phyloP scores from a whole-genome alignment of 495 filamentous ascomycete species.

The Staphylotrichum tortipilum region DNA sequence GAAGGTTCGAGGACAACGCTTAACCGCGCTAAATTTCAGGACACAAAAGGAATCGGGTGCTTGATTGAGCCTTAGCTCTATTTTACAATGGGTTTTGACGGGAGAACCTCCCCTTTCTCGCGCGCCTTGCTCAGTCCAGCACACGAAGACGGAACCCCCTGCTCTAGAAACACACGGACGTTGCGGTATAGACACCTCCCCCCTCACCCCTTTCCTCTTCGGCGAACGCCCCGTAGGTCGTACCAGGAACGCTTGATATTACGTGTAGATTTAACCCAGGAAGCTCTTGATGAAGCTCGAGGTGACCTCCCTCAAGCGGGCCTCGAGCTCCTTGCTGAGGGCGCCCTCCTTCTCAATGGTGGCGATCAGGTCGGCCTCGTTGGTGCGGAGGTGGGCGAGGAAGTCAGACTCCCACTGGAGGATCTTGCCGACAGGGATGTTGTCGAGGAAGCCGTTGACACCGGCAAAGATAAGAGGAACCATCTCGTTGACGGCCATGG shows the following conservation, averaged over 20 bases:
- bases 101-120: conserved; percentile 31
- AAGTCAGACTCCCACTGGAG: conserved; percentile 89
- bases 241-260: conserved; percentile 19
- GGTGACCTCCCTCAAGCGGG: conserved; percentile 72
- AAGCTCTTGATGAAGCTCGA: conserved; percentile 89
- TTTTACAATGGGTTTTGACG: conserved; percentile 40
- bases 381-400: conserved; percentile 80
- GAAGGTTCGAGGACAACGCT: too few species aligned
- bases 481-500: conserved; percentile 99
- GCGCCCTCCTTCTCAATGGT: conserved; percentile 95
- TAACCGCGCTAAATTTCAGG: conserved; percentile 8
- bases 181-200: conserved; percentile 44
- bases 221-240: conserved; percentile 16
- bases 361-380: conserved; percentile 72
- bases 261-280: conserved; percentile 39
- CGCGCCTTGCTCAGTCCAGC: conserved; percentile 33
- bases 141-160: conserved; percentile 31
- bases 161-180: conserved; percentile 39
- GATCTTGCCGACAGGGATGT: conserved; percentile 77
- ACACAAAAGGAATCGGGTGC: conserved; percentile 47
- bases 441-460: conserved; percentile 93
- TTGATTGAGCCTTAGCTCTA: conserved; percentile 38
- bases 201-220: too few species aligned
- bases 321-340: conserved; percentile 91
- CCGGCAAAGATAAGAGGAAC: conserved; percentile 98